Evolutionary conservation across 2,329 filamentous ascomycete genomes (phyloP).

Genomic region (Fusarium buharicum): DNA sequence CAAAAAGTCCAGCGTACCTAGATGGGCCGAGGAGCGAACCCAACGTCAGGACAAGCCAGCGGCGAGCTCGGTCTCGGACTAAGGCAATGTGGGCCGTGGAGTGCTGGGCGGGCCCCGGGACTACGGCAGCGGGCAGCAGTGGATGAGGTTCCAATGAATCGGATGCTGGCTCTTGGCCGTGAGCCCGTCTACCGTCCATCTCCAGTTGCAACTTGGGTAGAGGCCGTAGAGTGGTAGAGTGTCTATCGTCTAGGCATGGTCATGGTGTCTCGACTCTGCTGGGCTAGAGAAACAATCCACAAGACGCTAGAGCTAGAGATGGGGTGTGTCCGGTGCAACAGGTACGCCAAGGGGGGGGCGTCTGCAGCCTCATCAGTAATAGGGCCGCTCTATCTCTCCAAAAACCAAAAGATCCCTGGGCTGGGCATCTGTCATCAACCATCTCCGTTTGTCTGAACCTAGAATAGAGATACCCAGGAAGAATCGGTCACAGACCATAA

Average conservation of each 20-base stretch:
- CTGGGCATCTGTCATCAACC: slow-evolving; percentile 38
- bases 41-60: slow-evolving; percentile 23
- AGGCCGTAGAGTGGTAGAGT: not conserved
- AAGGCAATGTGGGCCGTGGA: slow-evolving; percentile 37
- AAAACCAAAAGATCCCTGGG: slow-evolving; percentile 39
- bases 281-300: slow-evolving; percentile 26
- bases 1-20: slow-evolving; percentile 7
- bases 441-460: slow-evolving; percentile 21
- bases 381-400: slow-evolving; percentile 33
- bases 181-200: slow-evolving; percentile 30
- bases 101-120: slow-evolving; percentile 34
- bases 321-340: slow-evolving; percentile 39
- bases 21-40: slow-evolving; percentile 27
- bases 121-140: slow-evolving; percentile 40
- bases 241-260: not conserved
- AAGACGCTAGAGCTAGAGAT: slow-evolving; percentile 36
- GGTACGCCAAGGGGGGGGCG: slow-evolving; percentile 27
- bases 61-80: slow-evolving; percentile 30
- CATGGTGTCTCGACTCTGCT: slow-evolving; percentile 4
- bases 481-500: slow-evolving; percentile 28
- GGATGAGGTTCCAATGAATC: slow-evolving; percentile 36
- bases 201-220: not conserved
- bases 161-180: slow-evolving; percentile 33
- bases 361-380: slow-evolving; percentile 37
- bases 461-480: slow-evolving; percentile 7